Percentiles rank a stretch among this genome's conserved stretches.
These are phyloP conservation scores for Spongispora temasekensis DNA, from an alignment of 1,284 basidiomycete species.

Conservation along the genomic window DNA sequence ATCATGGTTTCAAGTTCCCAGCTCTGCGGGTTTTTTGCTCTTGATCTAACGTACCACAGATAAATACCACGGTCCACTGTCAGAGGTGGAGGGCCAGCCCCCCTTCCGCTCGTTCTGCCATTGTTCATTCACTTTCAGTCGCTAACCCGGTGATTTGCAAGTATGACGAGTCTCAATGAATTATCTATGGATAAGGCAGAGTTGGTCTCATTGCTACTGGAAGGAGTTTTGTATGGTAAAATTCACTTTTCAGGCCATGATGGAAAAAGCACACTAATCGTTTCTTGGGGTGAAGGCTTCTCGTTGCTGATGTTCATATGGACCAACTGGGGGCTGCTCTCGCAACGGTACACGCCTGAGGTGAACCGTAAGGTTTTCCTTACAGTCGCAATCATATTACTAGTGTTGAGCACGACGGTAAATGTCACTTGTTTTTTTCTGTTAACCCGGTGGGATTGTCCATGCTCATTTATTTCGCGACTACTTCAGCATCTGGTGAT, in stretches of 20 bases:
- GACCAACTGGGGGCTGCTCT: slow-evolving; percentile 12
- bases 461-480: too few relatives aligned
- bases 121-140: too few relatives aligned
- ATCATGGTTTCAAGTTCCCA: too few relatives aligned
- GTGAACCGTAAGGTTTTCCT: slow-evolving; percentile 18
- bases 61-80: too few relatives aligned
- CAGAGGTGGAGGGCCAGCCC: too few relatives aligned
- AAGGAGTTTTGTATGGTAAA: slow-evolving; percentile 26
- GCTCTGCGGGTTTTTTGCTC: too few relatives aligned
- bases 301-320: slow-evolving; percentile 25
- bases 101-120: too few relatives aligned
- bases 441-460: too few relatives aligned
- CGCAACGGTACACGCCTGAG: neutral
- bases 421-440: too few relatives aligned
- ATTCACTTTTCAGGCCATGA: neutral
- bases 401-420: slow-evolving; percentile 21
- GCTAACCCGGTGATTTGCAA: too few relatives aligned
- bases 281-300: slow-evolving; percentile 10
- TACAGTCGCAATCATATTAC: slow-evolving; percentile 10
- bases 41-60: too few relatives aligned
- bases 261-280: neutral
- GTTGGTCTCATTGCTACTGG: slow-evolving; percentile 20
- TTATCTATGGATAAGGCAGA: slow-evolving; percentile 27
- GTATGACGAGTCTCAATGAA: too few relatives aligned
- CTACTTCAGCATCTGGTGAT: slow-evolving; percentile 3